phyloP scores from a whole-genome alignment of 345 rosid species.

The Ailanthus altissimus region DNA sequence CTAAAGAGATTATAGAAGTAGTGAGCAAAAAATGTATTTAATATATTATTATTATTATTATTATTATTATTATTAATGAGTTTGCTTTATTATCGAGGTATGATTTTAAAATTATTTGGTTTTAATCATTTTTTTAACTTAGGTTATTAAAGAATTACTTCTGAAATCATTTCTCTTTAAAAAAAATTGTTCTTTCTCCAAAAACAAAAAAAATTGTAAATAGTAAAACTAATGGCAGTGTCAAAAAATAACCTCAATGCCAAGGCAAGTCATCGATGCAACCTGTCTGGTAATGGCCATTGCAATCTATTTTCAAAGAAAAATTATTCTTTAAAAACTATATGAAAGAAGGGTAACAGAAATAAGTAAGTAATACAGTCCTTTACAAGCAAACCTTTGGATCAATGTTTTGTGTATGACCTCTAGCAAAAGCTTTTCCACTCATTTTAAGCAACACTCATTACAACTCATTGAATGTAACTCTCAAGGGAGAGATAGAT shows the following conservation, averaged over 20 bases:
- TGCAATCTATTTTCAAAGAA: conserved; percentile 52
- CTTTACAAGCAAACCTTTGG: conserved; percentile 62
- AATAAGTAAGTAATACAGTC: neutral
- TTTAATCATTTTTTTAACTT: too few species aligned
- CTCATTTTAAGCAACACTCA: conserved; percentile 97
- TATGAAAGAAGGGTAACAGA: conserved; percentile 5
- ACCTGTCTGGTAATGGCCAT: conserved; percentile 97
- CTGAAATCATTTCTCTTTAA: too few species aligned
- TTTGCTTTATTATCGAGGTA: too few species aligned
- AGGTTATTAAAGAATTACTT: too few species aligned
- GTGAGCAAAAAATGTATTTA: too few species aligned
- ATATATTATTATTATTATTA: too few species aligned
- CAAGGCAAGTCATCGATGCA: conserved; percentile 83
- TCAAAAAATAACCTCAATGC: conserved; percentile 64
- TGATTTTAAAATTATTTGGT: too few species aligned
- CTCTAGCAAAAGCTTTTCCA: conserved; percentile 98
- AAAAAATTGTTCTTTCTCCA: too few species aligned
- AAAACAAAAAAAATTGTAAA: too few species aligned
- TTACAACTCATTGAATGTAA: conserved; percentile 64
- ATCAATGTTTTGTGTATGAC: conserved; percentile 71
- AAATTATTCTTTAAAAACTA: conserved; percentile 22
- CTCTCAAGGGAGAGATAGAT: conserved; percentile 53
- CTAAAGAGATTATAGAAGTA: too few species aligned
- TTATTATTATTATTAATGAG: too few species aligned
- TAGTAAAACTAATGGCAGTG: neutral